These are phyloP conservation scores for Trichoderma sp. DNA, from an alignment of 2,329 filamentous ascomycete species.

Conservation along the genomic window DNA sequence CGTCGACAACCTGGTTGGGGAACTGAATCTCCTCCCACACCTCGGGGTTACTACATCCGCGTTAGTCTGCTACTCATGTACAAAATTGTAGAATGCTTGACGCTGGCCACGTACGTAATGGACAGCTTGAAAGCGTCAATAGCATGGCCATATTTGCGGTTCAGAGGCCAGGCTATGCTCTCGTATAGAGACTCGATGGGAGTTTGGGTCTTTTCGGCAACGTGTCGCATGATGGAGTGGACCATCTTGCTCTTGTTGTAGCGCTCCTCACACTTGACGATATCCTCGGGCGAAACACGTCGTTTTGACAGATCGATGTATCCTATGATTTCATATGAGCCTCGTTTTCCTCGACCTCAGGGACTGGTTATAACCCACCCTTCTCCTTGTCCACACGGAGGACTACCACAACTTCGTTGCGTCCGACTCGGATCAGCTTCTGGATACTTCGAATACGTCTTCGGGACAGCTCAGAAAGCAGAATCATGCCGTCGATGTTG, in stretches of 20 bases:
- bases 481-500: slow-evolving; percentile 99
- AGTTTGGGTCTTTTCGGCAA: slow-evolving; percentile 91
- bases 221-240: slow-evolving; percentile 97
- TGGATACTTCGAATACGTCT: slow-evolving; percentile 98
- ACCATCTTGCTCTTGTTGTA: slow-evolving; percentile 99
- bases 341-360: slow-evolving; percentile 22
- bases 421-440: slow-evolving; percentile 95
- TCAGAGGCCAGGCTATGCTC: slow-evolving; percentile 92
- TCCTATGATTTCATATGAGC: slow-evolving; percentile 37
- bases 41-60: slow-evolving; percentile 71
- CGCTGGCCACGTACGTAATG: slow-evolving; percentile 69
- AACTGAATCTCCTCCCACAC: slow-evolving; percentile 94
- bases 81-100: neutral
- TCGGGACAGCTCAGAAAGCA: slow-evolving; percentile 94
- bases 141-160: slow-evolving; percentile 95
- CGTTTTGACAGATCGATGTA: slow-evolving; percentile 99
- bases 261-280: slow-evolving; percentile 96
- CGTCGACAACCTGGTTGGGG: slow-evolving; percentile 77
- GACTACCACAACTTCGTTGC: slow-evolving; percentile 98
- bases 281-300: slow-evolving; percentile 94
- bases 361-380: slow-evolving; percentile 49
- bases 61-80: slow-evolving; percentile 22
- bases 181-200: slow-evolving; percentile 96
- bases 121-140: slow-evolving; percentile 99
- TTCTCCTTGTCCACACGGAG: slow-evolving; percentile 99